Evolutionary conservation across 2,329 filamentous ascomycete species (phyloP).

Genomic region (Botrytis deweyae): DNA sequence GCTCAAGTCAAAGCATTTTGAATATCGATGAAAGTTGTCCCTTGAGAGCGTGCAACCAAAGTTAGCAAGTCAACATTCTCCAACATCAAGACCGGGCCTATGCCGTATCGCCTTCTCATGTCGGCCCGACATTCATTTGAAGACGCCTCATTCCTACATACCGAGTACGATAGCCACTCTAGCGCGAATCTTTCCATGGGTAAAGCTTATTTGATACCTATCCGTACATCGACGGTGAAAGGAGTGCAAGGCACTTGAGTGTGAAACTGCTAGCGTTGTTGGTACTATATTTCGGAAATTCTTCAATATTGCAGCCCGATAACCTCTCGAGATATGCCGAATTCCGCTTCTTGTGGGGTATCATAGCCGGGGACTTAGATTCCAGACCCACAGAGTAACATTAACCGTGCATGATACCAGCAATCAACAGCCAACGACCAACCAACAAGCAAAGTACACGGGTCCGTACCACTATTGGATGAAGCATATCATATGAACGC

Average conservation of each 20-base stretch:
- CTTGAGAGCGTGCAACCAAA: too few relatives aligned
- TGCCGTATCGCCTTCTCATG: background rate
- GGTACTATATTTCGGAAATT: conserved; percentile 9
- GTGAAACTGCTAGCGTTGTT: background rate
- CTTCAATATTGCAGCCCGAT: background rate
- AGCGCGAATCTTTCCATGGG: background rate
- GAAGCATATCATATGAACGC: background rate
- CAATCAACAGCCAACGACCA: background rate
- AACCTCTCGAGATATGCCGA: background rate
- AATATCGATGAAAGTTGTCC: background rate
- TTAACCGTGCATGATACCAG: background rate
- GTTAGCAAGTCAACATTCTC: background rate
- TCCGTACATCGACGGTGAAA: background rate
- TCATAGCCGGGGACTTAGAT: background rate
- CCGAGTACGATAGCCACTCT: background rate
- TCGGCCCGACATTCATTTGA: background rate
- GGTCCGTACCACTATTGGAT: background rate
- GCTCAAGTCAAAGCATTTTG: background rate
- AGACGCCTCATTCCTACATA: background rate
- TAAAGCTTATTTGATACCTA: background rate
- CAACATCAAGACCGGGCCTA: background rate
- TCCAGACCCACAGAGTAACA: background rate
- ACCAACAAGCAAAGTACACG: conserved; percentile 1
- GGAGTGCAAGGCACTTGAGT: background rate
- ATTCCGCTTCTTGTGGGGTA: background rate